A percentile compares a stretch with the other conserved stretches of the same genome.
phyloP scores from a whole-genome alignment of 768 basidiomycete species.

The Gloeophyllum trabeum region DNA sequence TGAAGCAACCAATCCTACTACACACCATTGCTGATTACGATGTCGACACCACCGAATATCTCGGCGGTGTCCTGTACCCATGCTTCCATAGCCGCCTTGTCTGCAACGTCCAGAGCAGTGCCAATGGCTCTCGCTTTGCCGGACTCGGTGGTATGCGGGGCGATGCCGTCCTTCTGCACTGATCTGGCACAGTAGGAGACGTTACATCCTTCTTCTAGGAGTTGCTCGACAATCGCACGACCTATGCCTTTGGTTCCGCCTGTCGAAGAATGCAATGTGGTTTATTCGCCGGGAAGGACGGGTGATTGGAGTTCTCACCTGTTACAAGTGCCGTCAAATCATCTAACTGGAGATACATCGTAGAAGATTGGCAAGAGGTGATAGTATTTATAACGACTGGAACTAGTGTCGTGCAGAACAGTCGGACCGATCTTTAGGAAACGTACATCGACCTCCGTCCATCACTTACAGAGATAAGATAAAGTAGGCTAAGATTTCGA shows the following conservation, averaged over 20 bases:
- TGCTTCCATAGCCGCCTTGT: neutral
- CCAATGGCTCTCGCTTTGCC: neutral
- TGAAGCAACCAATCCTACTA: neutral
- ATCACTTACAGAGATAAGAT: too few relatives aligned
- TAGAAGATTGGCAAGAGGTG: too few relatives aligned
- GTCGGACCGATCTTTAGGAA: too few relatives aligned
- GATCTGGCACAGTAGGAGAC: neutral
- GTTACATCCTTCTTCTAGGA: constrained; percentile 1
- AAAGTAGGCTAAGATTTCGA: too few relatives aligned
- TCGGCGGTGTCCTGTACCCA: neutral
- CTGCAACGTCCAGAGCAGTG: neutral
- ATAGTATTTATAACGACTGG: too few relatives aligned
- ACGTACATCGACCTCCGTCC: too few relatives aligned
- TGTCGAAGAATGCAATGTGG: neutral
- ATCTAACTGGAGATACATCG: constrained; percentile 1
- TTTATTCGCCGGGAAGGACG: neutral
- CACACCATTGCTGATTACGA: neutral
- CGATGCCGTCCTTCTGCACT: neutral
- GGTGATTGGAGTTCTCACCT: neutral
- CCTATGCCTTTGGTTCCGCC: constrained; percentile 1
- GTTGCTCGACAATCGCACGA: neutral
- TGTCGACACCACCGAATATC: constrained; percentile 1
- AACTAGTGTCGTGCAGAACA: too few relatives aligned
- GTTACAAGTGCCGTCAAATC: neutral
- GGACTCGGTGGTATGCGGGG: neutral